Percentiles rank a stretch among this genome's conserved stretches.
These are phyloP conservation scores for Gossypium sturtianum DNA, from an alignment of 345 rosid genomes.

Conservation along the genomic window DNA sequence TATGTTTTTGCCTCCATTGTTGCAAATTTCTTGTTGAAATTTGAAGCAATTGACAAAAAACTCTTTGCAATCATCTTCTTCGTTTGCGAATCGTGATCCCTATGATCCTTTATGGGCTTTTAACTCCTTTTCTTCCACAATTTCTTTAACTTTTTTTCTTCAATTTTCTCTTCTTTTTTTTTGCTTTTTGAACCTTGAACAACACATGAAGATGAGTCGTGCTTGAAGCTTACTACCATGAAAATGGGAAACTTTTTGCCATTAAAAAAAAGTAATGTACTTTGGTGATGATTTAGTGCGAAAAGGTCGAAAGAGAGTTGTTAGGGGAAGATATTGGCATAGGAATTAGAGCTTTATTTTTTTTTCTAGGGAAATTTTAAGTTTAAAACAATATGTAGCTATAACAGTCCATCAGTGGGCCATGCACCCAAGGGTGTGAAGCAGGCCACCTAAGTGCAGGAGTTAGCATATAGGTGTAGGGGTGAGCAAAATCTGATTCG, in stretches of 20 bases:
- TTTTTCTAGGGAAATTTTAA: too few species aligned
- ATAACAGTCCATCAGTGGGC: too few species aligned
- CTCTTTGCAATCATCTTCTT: background rate
- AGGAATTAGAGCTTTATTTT: background rate
- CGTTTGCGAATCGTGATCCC: background rate
- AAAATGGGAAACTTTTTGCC: too few species aligned
- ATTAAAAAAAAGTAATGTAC: background rate
- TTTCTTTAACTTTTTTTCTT: background rate
- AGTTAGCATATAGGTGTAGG: too few species aligned
- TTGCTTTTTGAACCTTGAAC: too few species aligned
- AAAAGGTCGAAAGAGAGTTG: background rate
- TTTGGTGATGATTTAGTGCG: background rate
- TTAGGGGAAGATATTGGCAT: background rate
- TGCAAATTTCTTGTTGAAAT: background rate
- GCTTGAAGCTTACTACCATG: too few species aligned
- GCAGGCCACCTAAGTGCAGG: too few species aligned
- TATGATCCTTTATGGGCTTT: background rate
- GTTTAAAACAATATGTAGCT: too few species aligned
- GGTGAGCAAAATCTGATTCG: too few species aligned
- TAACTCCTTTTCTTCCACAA: background rate
- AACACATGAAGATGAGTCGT: background rate
- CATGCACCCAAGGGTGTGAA: too few species aligned
- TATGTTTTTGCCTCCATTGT: background rate
- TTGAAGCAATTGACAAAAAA: background rate
- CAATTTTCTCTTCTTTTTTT: too few species aligned